These are phyloP conservation scores for Fraxinus anomala DNA, from an alignment of 257 asterid genomes.

Conservation along the genomic window DNA sequence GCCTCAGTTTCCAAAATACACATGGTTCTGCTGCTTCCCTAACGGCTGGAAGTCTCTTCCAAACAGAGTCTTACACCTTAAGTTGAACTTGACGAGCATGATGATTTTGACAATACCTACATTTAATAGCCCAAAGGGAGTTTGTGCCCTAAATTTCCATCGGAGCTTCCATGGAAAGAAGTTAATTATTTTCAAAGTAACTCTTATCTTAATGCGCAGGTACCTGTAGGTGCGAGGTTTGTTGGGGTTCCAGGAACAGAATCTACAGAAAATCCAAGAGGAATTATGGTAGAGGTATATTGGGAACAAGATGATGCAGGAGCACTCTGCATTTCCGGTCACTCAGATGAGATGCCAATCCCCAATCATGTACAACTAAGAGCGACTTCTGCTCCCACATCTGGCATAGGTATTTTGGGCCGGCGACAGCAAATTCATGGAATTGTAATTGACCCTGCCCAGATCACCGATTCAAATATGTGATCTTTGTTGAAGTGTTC, in stretches of 20 bases:
- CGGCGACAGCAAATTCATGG: slow-evolving; percentile 46
- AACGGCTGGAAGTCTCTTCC: no score
- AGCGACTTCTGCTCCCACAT: slow-evolving; percentile 37
- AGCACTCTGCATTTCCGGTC: slow-evolving; percentile 73
- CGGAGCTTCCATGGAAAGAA: not conserved
- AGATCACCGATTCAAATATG: slow-evolving; percentile 41
- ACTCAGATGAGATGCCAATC: slow-evolving; percentile 57
- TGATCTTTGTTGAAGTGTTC: not conserved
- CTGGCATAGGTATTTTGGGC: slow-evolving; percentile 32
- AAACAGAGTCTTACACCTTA: no score
- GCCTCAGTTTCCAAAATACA: no score
- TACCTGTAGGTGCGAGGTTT: slow-evolving; percentile 80
- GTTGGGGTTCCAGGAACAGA: slow-evolving; percentile 77
- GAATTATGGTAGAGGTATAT: slow-evolving; percentile 74
- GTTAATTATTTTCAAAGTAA: not conserved
- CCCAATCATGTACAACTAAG: slow-evolving; percentile 57
- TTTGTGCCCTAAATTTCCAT: no score
- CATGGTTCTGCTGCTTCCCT: no score
- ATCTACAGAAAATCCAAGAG: slow-evolving; percentile 53
- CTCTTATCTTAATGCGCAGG: slow-evolving; percentile 37
- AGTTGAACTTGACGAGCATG: no score
- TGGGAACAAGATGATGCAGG: slow-evolving; percentile 97
- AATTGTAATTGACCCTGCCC: slow-evolving; percentile 73
- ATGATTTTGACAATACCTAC: no score
- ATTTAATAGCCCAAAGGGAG: no score